A percentile compares a stretch with the other conserved stretches of the same genome.
Conservation (phyloP, 2,329 filamentous ascomycete genomes). For the Apiospora rasikravindrae region DNA sequence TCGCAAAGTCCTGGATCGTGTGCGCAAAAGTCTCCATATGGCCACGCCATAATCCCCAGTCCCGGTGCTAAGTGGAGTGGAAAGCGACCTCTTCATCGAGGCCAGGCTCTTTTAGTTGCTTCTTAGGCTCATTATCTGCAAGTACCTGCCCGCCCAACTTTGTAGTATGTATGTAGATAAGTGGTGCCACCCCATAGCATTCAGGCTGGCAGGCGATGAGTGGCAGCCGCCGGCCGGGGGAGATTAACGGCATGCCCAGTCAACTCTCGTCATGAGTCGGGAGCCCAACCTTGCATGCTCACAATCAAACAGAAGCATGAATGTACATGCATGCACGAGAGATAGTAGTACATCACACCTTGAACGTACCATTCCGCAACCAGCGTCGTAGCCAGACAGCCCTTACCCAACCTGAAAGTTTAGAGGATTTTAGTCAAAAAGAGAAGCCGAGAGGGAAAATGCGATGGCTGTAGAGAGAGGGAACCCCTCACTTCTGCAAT, state of each 20-base stretch:
- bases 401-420: neutral
- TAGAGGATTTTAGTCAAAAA: neutral
- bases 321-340: neutral
- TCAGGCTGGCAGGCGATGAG: slow-evolving; percentile 1
- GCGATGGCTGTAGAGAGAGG: neutral
- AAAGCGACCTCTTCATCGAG: slow-evolving; percentile 4
- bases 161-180: too few species aligned
- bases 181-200: neutral
- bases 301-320: neutral
- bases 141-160: slow-evolving; percentile 12
- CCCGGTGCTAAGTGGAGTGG: neutral
- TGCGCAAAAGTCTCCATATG: slow-evolving; percentile 9
- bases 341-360: neutral
- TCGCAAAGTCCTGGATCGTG: neutral
- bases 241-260: neutral
- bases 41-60: slow-evolving; percentile 12
- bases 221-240: slow-evolving; percentile 2
- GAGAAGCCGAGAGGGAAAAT: slow-evolving; percentile 12
- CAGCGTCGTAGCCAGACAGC: neutral
- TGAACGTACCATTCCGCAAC: neutral
- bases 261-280: slow-evolving; percentile 1
- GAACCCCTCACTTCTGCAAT: neutral
- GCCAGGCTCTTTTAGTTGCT: slow-evolving; percentile 1
- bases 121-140: neutral
- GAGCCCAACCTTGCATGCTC: slow-evolving; percentile 14